A percentile compares a stretch with the other conserved stretches of the same genome.
Conservation (phyloP, 108 stramenopile species). For the Poteriospumella lacustris region DNA sequence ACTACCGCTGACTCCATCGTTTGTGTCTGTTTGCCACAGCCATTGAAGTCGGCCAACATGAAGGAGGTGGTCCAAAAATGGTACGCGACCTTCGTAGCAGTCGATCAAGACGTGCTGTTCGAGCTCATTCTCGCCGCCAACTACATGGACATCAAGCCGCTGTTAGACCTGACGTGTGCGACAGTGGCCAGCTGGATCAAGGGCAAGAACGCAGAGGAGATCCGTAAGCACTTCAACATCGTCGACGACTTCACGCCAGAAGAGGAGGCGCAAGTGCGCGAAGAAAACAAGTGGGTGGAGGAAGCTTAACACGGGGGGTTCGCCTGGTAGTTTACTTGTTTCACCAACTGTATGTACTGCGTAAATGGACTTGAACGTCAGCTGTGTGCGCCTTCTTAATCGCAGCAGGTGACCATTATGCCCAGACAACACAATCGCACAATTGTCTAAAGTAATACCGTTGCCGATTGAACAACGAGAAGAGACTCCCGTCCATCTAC, state of each 20-base stretch:
- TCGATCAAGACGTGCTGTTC: slow-evolving; percentile 94
- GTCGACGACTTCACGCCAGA: slow-evolving; percentile 97
- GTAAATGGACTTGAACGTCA: no score
- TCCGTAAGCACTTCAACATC: slow-evolving; percentile 31
- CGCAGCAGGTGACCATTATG: no score
- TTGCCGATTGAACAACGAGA: no score
- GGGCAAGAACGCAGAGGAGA: slow-evolving; percentile 47
- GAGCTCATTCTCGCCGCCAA: slow-evolving; percentile 97
- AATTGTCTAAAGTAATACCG: no score
- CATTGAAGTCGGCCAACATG: slow-evolving; percentile 90
- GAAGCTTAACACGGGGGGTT: slow-evolving; percentile 85
- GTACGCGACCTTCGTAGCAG: slow-evolving; percentile 96
- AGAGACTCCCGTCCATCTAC: no score
- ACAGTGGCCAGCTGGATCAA: slow-evolving; percentile 98
- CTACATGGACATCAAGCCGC: slow-evolving; percentile 67
- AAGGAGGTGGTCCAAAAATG: slow-evolving; percentile 96
- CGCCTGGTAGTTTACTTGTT: no score
- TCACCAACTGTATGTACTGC: no score
- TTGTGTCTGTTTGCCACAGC: slow-evolving; percentile 47
- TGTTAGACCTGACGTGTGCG: slow-evolving; percentile 96
- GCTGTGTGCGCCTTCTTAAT: no score
- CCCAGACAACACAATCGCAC: no score
- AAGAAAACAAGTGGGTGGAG: slow-evolving; percentile 99
- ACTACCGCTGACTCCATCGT: background rate
- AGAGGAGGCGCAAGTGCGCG: slow-evolving; percentile 97